Conservation (phyloP, 108 stramenopile species). For the Cyclotella distinguenda region DNA sequence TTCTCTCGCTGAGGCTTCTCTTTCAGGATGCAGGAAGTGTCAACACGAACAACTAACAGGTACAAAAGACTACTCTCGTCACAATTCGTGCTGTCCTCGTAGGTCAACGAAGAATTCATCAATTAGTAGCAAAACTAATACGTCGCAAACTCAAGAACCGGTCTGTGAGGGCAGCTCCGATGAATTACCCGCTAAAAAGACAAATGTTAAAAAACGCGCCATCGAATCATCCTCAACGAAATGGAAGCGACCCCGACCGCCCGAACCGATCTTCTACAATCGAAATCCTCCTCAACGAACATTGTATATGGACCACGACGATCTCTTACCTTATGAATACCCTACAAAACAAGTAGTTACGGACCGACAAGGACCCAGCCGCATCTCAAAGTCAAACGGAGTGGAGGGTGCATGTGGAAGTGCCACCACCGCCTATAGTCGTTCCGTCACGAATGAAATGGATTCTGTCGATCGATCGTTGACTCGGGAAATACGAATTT, state of each 20-base stretch:
- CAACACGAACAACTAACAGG: background rate
- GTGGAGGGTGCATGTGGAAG: no score
- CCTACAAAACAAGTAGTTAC: no score
- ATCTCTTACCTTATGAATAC: no score
- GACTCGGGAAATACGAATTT: no score
- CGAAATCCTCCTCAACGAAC: background rate
- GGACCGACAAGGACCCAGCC: no score
- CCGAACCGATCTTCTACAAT: conserved; percentile 6
- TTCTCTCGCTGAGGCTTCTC: background rate
- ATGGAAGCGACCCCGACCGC: background rate
- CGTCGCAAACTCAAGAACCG: background rate
- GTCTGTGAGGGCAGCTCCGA: background rate
- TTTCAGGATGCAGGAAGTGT: background rate
- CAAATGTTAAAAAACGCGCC: background rate
- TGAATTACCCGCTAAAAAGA: background rate
- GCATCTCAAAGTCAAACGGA: no score
- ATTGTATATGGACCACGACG: background rate
- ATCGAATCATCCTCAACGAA: background rate
- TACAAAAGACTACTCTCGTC: background rate
- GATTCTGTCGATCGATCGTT: no score
- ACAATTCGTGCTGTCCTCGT: background rate
- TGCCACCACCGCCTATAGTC: no score
- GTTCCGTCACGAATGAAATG: no score
- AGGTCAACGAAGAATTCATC: background rate
- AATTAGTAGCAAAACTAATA: background rate